Base-by-base conservation (phyloP, 2,329 filamentous ascomycete species). In the Zymoseptoria pseudotritici region DNA sequence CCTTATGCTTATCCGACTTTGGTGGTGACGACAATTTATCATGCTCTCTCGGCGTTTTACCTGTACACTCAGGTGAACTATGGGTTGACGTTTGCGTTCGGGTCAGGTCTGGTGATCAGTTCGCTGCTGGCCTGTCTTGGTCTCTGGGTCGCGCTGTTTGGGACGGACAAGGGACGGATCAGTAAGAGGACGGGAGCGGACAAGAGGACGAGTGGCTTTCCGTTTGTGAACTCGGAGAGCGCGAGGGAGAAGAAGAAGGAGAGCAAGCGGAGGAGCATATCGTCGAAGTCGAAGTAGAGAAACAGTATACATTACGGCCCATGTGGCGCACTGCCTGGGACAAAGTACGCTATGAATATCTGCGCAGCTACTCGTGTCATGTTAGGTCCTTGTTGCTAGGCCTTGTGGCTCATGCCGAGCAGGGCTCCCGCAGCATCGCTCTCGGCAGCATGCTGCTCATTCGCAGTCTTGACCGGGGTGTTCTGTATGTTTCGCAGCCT, bases 1-100 rank as follows among this genome's bases (percentile, higher is more conserved):
- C 63, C 66, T 0, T 67, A 78, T 72, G 87, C 87, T 4, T 77
- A 82, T 46, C 87, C 89, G 2, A 85, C 84, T 1, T 72, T 91
- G 20, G 75, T 91, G 4, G 62, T 61, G 13, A 88, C 88, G 1
- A 82, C 83, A 0, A 62, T 84, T 2, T 89, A 89, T 76, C 89
- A 93, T 72, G 76, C 79, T 19, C 68, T 79, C 0, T 78, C 79
- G 4, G 85, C 85, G 19, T 84, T 86, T 64, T 87, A 89, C 72
- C 80, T 83, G 69, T 94, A 92, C 75, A 80, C 80, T 54, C 82
- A 85, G 71, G 90, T 86, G 75, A 79, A 80, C n/a, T 74, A 77
- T 57, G 72, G 77, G 1, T 78, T 79, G 5, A 80, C 85, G 67
- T 77, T 81, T 10, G 82, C 80, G 0, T 70, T 86, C 69, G 74